Percentiles rank a stretch among this genome's conserved stretches.
Conservation (phyloP, 441 rosid species). For the Corymbia citriodora region DNA sequence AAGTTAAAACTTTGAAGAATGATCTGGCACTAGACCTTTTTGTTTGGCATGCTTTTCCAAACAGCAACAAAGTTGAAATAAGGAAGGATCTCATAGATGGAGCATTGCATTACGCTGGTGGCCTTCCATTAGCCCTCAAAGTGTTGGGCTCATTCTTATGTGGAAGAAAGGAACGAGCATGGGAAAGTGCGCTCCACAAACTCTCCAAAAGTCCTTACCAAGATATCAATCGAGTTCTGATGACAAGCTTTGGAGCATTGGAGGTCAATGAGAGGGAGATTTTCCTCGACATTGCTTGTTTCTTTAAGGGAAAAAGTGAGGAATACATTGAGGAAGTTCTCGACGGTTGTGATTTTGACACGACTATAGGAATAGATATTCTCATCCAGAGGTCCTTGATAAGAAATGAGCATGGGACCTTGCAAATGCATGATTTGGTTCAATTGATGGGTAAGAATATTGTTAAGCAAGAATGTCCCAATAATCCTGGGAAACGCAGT, state of each 20-base stretch:
- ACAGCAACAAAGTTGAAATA: fast-evolving
- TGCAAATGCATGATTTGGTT: background rate
- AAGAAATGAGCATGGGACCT: background rate
- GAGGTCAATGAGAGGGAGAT: fast-evolving
- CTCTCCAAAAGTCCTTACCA: background rate
- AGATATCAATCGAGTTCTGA: background rate
- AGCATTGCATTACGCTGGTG: fast-evolving
- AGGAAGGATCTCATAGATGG: background rate
- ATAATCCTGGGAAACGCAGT: background rate
- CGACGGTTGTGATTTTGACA: fast-evolving
- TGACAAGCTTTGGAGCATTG: background rate
- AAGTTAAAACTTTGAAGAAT: fast-evolving
- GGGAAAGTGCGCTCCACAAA: fast-evolving
- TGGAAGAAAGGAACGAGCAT: background rate
- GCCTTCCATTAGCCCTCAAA: background rate
- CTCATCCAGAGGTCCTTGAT: background rate
- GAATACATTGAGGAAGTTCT: background rate
- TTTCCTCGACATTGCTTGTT: background rate
- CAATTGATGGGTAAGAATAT: background rate
- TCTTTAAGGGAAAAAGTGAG: background rate
- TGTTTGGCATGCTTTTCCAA: background rate
- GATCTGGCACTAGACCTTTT: background rate
- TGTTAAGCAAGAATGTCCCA: fast-evolving
- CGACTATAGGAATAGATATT: background rate
- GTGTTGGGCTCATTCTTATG: background rate